Base-by-base conservation (phyloP, 495 filamentous ascomycete species). In the Penicillium lividum region DNA sequence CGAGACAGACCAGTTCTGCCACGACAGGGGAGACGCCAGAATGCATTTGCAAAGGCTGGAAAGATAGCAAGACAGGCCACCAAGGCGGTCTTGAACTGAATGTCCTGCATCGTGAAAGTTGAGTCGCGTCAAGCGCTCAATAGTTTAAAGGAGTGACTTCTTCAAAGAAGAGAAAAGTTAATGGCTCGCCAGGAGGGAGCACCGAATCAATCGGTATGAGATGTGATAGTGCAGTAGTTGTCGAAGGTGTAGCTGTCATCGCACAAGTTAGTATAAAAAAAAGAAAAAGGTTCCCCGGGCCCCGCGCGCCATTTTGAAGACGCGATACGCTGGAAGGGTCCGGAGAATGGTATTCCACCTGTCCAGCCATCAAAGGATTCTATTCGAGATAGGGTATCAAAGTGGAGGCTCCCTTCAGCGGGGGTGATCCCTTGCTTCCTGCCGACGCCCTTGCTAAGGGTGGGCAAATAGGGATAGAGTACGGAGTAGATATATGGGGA, bases 1-100 rank as follows among this genome's bases (percentile, higher is more conserved):
- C 82, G 77, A 48, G 76, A 82, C 66, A 90, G 58, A 63, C 84
- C 89, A 59, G 82, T 78, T 44, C 79, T 79, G 58, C 83, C 86
- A 57, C 79, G 84, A 68, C 92, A 97, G 52, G 87, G 86, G 78
- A 96, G 84, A 73, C 92, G 91, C 91, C 91, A 97, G 73, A 96
- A 96, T 36, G 89, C 92, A 61, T 81, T 63, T 36, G 79, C 71
- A 33, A 69, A 62, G 51, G 71, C 59, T 2, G 78, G 66, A 22
- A 73, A 73, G 42, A 73, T 52, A 31, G 70, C 59, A 28, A 77
- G 42, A 49, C 64, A 61, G 50, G 71, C 66, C 49, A 72, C 60
- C 34, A 74, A 60, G 54, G 57, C 38, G 40, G 67, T 42, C 27
- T 59, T 60, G 18, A 65, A 29, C 29, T 53, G 44, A 59, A 62